Evolutionary conservation across 495 filamentous ascomycete species (phyloP).

Genomic region (Symbiotaphrina buchneri): DNA sequence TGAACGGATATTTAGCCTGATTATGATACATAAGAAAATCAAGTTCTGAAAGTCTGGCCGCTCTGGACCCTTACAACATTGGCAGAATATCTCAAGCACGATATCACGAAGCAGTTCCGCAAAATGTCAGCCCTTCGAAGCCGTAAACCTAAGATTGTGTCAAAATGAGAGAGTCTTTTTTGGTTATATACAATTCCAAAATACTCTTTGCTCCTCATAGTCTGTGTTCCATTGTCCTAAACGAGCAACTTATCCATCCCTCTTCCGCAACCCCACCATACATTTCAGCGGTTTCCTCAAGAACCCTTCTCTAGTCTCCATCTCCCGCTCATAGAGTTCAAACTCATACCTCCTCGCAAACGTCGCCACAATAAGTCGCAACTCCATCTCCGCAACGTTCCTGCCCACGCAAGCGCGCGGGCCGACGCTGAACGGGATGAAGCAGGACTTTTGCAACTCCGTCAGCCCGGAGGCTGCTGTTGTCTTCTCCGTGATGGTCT

Average conservation of each 20-base stretch:
- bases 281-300: conserved; percentile 67
- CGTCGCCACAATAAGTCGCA: conserved; percentile 57
- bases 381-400: conserved; percentile 86
- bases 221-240: background rate
- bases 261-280: conserved; percentile 42
- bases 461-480: conserved; percentile 20
- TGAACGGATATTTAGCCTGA: no score
- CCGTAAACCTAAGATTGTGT: conserved; percentile 1
- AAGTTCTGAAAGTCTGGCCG: no score
- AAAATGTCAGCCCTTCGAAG: conserved; percentile 3
- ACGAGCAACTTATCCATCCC: conserved; percentile 7
- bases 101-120: background rate
- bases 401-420: conserved; percentile 65
- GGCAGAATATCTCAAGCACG: background rate
- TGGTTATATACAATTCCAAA: background rate
- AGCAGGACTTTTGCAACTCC: conserved; percentile 47
- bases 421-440: conserved; percentile 69
- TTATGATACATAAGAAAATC: no score
- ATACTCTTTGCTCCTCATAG: background rate
- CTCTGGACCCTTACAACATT: no score
- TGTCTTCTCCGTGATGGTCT: no score
- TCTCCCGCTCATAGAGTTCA: conserved; percentile 38
- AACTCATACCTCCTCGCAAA: conserved; percentile 62
- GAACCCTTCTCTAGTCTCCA: conserved; percentile 77
- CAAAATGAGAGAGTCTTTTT: conserved; percentile 5